Evolutionary conservation across 2,329 filamentous ascomycete species (phyloP).

Genomic region (Neurospora sp.): DNA sequence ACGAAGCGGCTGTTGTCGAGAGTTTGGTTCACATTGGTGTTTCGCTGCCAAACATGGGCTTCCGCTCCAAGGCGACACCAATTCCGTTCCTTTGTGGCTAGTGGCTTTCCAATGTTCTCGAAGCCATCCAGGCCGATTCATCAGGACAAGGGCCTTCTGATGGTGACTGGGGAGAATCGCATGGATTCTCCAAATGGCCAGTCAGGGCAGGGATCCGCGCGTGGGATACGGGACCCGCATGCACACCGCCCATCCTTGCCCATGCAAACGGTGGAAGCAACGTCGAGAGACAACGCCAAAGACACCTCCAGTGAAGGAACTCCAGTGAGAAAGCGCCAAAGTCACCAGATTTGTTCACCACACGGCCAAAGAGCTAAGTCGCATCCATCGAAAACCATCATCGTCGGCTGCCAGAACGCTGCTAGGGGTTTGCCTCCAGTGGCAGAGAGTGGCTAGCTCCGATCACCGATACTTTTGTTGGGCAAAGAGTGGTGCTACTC

Average conservation of each 20-base stretch:
- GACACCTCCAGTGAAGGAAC: not conserved
- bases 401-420: not conserved
- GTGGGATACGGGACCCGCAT: conserved; percentile 7
- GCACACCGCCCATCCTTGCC: conserved; percentile 18
- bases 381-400: not conserved
- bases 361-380: not conserved
- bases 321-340: conserved; percentile 7
- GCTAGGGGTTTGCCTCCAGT: conserved; percentile 6
- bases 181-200: conserved; percentile 14
- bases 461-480: conserved; percentile 38
- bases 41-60: not conserved
- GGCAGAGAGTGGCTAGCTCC: conserved; percentile 29
- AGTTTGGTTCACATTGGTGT: not conserved
- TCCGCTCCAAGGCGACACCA: not conserved
- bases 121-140: not conserved
- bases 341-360: not conserved
- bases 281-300: conserved; percentile 6
- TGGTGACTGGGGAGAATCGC: conserved; percentile 2
- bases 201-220: conserved; percentile 12
- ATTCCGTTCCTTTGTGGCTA: not conserved
- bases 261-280: conserved; percentile 8
- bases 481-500: conserved; percentile 34
- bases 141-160: conserved; percentile 1
- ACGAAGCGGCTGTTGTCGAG: not conserved
- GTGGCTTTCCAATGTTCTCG: not conserved